Base-by-base conservation (phyloP, 2,329 filamentous ascomycete genomes). In the Nemania sp. region DNA sequence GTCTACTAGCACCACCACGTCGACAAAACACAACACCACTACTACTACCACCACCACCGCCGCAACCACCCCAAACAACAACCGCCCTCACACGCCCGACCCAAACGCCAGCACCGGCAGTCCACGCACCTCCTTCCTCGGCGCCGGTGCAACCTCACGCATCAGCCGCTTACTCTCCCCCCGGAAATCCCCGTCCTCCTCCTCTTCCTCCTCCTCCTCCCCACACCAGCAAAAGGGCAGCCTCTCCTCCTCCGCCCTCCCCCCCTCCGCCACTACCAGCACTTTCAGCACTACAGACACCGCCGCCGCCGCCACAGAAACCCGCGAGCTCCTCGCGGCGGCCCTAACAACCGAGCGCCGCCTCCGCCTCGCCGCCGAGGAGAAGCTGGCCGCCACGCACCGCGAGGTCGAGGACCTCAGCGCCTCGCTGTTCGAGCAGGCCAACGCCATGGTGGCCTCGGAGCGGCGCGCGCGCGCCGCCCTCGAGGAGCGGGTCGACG, bases 391-490 rank as follows among this genome's bases (percentile, higher is more conserved):
- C 70, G 87, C 89, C 57, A 91, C 92, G 58, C 90, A 88, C 75
- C 85, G 83, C 13, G 93, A 96, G 82, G 86, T 95, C 22, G 93
- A 95, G 80, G 93, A 96, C 80, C 82, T 96, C 71, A 92, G 88
- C 75, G 90, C 88, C 22, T 87, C 86, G 58, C 82, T 96, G 62
- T 96, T 96, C 78, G 89, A 92, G 81, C 90, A 94, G 82, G 93
- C 93, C 59, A 96, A 96, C 78, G 89, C 94, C 80, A 96, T 96
- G 93, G 93, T 96, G 22, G 92, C 93, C 1, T 84, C 86, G 20
- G 93, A 96, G 83, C 83, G 93, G 51, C 86, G 88, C 64, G 91
- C 90, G 38, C 83, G 92, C 66, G 91, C 91, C 5, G 87, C 86
- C 75, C 84, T 96, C 26, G 91, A 94, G 80, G 89, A 91, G 77